Evolutionary conservation across 495 filamentous ascomycete genomes (phyloP).

Genomic region (Parmelia sp.): DNA sequence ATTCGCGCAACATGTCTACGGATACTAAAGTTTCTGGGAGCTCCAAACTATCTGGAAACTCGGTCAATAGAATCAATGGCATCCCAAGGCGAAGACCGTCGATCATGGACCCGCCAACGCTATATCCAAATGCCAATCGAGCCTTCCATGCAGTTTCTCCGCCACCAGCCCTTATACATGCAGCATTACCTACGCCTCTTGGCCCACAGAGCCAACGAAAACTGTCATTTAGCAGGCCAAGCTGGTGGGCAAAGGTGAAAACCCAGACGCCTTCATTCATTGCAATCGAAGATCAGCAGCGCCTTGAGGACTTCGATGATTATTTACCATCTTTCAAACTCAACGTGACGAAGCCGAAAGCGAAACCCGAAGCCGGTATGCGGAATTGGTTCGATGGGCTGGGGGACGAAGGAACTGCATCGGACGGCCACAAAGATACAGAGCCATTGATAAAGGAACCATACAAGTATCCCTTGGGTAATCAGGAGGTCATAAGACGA

Average conservation of each 20-base stretch:
- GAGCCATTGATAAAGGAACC: conserved; percentile 1
- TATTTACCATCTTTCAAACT: conserved; percentile 17
- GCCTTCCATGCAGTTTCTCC: conserved; percentile 23
- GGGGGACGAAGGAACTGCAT: conserved; percentile 13
- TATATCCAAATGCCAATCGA: conserved; percentile 23
- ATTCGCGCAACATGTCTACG: conserved; percentile 12
- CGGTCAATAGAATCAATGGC: conserved; percentile 10
- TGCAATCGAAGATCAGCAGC: conserved; percentile 3
- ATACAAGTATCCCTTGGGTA: neutral
- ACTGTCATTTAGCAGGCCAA: conserved; percentile 7
- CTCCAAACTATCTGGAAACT: conserved; percentile 17
- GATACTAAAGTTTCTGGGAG: conserved; percentile 16
- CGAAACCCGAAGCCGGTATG: conserved; percentile 10
- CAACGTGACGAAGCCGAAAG: conserved; percentile 21
- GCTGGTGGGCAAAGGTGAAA: conserved; percentile 23
- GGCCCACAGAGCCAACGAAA: conserved; percentile 3
- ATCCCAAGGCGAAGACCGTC: conserved; percentile 22
- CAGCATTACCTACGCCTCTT: conserved; percentile 18
- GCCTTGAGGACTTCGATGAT: conserved; percentile 8
- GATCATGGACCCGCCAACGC: conserved; percentile 23
- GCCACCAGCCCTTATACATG: conserved; percentile 21
- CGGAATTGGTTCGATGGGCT: conserved; percentile 25
- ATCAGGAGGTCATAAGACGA: conserved; percentile 9
- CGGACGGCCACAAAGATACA: conserved; percentile 1
- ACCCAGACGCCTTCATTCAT: conserved; percentile 2